Conservation (phyloP, 306 rosid genomes). For the Pyrus bretschneideri region DNA sequence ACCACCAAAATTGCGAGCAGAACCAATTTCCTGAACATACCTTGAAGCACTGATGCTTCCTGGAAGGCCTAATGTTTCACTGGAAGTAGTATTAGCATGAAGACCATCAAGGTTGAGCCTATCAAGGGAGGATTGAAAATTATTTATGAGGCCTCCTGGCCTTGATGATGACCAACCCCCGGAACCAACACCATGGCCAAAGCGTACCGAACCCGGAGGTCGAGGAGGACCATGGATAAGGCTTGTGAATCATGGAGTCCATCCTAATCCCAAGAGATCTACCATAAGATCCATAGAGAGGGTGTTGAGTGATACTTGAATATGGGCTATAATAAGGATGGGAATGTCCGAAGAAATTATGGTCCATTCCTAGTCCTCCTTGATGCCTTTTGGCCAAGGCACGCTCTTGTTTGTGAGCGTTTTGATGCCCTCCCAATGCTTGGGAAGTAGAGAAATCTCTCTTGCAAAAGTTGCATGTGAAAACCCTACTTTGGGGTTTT, state of each 20-base stretch:
- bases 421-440: slow-evolving; percentile 82
- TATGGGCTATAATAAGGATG: slow-evolving; percentile 33
- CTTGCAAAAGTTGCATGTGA: slow-evolving; percentile 62
- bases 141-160: neutral
- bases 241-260: slow-evolving; percentile 63
- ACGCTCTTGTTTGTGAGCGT: slow-evolving; percentile 74
- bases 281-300: slow-evolving; percentile 25
- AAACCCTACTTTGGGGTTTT: slow-evolving; percentile 20
- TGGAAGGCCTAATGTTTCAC: slow-evolving; percentile 2
- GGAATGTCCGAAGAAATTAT: slow-evolving; percentile 17
- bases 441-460: slow-evolving; percentile 69
- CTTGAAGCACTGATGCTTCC: neutral
- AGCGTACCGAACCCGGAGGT: slow-evolving; percentile 1
- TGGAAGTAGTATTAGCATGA: neutral
- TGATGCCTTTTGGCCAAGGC: slow-evolving; percentile 62
- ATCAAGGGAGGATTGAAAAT: slow-evolving; percentile 7
- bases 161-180: neutral
- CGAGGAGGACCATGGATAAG: slow-evolving; percentile 20
- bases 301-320: slow-evolving; percentile 13
- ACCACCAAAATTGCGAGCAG: neutral
- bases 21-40: neutral
- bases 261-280: slow-evolving; percentile 44
- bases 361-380: slow-evolving; percentile 28
- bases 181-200: neutral
- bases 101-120: slow-evolving; percentile 18